Evolutionary conservation across 768 basidiomycete genomes (phyloP).

Genomic region (Rhizopogon salebrosus): DNA sequence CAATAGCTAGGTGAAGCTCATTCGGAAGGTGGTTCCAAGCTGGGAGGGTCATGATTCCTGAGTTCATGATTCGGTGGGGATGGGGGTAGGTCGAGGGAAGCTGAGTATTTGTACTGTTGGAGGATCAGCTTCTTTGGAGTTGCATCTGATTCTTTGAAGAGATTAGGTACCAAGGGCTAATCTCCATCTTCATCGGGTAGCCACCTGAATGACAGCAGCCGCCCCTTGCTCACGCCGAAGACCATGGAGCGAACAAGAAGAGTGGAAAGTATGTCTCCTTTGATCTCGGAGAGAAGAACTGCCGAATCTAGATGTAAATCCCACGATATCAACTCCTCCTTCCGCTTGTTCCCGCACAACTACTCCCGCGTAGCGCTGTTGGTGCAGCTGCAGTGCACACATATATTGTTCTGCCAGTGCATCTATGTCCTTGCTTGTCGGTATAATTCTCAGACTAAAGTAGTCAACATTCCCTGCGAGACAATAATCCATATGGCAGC

Average conservation of each 20-base stretch:
- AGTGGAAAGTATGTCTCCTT: not conserved
- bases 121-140: not conserved
- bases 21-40: conserved; percentile 56
- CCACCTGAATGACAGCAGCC: not conserved
- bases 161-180: not conserved
- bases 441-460: not conserved
- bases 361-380: not conserved
- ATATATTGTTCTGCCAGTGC: no score
- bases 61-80: not conserved
- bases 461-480: not conserved
- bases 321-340: not conserved
- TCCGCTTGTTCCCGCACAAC: not conserved
- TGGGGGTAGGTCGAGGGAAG: not conserved
- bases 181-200: conserved; percentile 18
- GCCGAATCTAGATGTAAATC: not conserved
- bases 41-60: conserved; percentile 9
- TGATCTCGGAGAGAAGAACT: no score
- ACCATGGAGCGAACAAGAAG: conserved; percentile 12
- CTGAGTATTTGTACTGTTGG: not conserved
- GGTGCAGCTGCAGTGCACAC: not conserved
- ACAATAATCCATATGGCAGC: not conserved
- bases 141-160: conserved; percentile 3
- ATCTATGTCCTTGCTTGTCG: not conserved
- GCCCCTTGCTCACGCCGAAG: conserved; percentile 9
- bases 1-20: conserved; percentile 60